phyloP scores from a whole-genome alignment of 805 yeast genomes.

The Blastobotrys terrestris region DNA sequence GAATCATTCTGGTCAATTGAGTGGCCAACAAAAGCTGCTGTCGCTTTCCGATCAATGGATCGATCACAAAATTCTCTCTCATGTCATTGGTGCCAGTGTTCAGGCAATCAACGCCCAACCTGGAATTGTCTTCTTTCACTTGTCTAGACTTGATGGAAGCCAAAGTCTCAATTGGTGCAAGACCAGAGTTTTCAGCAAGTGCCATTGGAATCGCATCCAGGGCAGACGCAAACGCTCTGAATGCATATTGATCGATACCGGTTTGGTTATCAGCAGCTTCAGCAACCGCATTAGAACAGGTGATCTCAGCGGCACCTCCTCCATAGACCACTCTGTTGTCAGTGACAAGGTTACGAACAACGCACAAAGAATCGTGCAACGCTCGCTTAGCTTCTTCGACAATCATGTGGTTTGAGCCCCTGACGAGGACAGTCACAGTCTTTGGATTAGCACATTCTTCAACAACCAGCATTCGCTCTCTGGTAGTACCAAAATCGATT shows the following conservation, averaged over 20 bases:
- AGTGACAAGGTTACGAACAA: constrained; percentile 87
- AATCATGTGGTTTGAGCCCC: constrained; percentile 97
- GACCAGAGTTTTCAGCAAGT: constrained; percentile 94
- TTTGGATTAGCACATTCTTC: constrained; percentile 83
- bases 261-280: constrained; percentile 88
- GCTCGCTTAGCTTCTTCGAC: constrained; percentile 97
- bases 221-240: constrained; percentile 90
- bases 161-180: constrained; percentile 87
- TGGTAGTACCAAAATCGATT: constrained; percentile 91
- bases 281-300: constrained; percentile 85
- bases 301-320: constrained; percentile 97
- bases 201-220: constrained; percentile 90
- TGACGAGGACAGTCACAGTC: constrained; percentile 86
- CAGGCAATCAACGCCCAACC: constrained; percentile 90
- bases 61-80: constrained; percentile 91
- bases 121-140: constrained; percentile 59
- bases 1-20: constrained; percentile 94
- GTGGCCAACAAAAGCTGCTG: constrained; percentile 95
- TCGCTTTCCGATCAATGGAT: constrained; percentile 94
- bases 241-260: constrained; percentile 97
- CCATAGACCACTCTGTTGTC: constrained; percentile 97
- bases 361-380: constrained; percentile 92
- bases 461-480: constrained; percentile 91
- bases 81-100: constrained; percentile 85
- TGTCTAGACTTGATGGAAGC: constrained; percentile 81